These are phyloP conservation scores for Alternaria alternata DNA, from an alignment of 2,329 filamentous ascomycete genomes.

Conservation along the genomic window DNA sequence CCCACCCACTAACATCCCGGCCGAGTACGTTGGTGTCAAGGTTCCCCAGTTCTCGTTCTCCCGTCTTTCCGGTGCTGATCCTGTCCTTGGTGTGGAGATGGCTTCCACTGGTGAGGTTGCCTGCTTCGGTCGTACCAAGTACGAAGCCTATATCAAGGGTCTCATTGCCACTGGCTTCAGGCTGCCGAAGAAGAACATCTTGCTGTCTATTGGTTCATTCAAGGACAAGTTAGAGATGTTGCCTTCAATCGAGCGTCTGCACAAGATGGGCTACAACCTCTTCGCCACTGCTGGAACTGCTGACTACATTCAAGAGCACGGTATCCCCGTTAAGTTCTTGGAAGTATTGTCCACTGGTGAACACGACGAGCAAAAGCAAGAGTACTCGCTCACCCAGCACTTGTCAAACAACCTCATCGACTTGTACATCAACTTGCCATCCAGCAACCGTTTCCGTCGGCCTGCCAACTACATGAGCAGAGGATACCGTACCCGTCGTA, in stretches of 20 bases:
- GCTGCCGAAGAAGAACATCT: conserved; percentile 92
- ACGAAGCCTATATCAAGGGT: conserved; percentile 97
- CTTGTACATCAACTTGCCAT: conserved; percentile 99
- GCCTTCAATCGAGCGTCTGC: conserved; percentile 86
- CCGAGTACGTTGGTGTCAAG: conserved; percentile 93
- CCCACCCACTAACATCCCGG: conserved; percentile 75
- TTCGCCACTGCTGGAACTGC: conserved; percentile 97
- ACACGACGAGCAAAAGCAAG: conserved; percentile 84
- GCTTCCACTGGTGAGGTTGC: conserved; percentile 98
- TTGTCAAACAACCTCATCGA: conserved; percentile 98
- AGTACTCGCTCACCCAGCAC: conserved; percentile 97
- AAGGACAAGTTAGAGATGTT: conserved; percentile 99
- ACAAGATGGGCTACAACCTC: conserved; percentile 91
- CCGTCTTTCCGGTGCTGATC: conserved; percentile 92
- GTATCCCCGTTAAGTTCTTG: conserved; percentile 89
- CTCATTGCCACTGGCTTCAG: conserved; percentile 96
- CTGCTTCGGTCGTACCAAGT: conserved; percentile 94
- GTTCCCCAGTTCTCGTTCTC: conserved; percentile 99
- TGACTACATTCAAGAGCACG: conserved; percentile 93
- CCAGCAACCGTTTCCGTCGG: conserved; percentile 94
- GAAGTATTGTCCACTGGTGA: conserved; percentile 73
- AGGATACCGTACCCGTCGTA: conserved; percentile 93
- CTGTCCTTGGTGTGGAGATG: conserved; percentile 98
- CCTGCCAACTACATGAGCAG: conserved; percentile 99
- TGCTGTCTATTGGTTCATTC: conserved; percentile 94